These are phyloP conservation scores for Naganishia albida DNA, from an alignment of 1,284 basidiomycete species.

Conservation along the genomic window DNA sequence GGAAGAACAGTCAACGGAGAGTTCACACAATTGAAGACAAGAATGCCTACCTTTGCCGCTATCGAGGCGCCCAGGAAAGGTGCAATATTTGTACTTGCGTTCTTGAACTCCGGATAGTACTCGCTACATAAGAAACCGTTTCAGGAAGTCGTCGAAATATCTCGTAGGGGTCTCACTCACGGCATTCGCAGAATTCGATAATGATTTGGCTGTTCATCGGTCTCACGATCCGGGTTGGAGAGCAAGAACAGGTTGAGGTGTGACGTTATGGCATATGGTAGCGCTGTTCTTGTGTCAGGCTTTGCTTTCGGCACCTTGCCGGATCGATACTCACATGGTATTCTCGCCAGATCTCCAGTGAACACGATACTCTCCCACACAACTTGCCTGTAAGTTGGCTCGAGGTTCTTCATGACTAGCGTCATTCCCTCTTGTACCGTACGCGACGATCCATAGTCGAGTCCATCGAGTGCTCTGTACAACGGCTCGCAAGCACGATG, in stretches of 20 bases:
- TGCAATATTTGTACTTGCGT: constrained; percentile 76
- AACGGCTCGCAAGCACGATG: constrained; percentile 89
- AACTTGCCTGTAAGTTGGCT: constrained; percentile 62
- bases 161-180: constrained; percentile 33
- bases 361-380: constrained; percentile 81
- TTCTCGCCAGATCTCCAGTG: constrained; percentile 73
- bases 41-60: constrained; percentile 69
- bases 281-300: constrained; percentile 40
- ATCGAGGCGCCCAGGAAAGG: constrained; percentile 86
- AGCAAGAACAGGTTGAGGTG: constrained; percentile 71
- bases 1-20: not conserved
- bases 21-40: not conserved
- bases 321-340: constrained; percentile 65
- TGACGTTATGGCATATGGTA: constrained; percentile 67
- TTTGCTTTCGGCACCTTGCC: not conserved
- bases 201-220: constrained; percentile 63
- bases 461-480: constrained; percentile 53
- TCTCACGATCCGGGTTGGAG: constrained; percentile 60
- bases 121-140: constrained; percentile 55
- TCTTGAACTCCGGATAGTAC: constrained; percentile 87
- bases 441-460: constrained; percentile 58
- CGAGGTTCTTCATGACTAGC: constrained; percentile 44
- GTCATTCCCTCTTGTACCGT: constrained; percentile 52
- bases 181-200: constrained; percentile 74
- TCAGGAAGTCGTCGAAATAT: no score